phyloP scores from a whole-genome alignment of 805 yeast species.

The Kodamaea jinghongensis region DNA sequence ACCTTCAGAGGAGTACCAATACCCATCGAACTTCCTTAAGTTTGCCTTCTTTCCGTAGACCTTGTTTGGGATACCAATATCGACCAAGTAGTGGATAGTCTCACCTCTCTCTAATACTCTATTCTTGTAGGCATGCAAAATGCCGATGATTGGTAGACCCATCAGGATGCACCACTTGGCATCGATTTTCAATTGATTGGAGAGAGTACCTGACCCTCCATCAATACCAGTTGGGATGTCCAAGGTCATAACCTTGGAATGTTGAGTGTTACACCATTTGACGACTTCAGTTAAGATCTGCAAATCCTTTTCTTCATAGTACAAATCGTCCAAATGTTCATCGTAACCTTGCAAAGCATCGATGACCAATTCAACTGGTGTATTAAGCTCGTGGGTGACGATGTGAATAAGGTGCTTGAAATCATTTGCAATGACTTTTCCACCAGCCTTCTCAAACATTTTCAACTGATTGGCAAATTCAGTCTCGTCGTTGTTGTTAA shows the following conservation, averaged over 20 bases:
- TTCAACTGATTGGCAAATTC: slow-evolving; percentile 50
- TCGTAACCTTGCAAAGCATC: slow-evolving; percentile 89
- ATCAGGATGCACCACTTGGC: slow-evolving; percentile 63
- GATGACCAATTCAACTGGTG: slow-evolving; percentile 74
- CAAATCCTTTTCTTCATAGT: slow-evolving; percentile 35
- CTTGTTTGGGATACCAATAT: slow-evolving; percentile 66
- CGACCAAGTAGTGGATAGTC: slow-evolving; percentile 58
- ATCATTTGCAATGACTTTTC: slow-evolving; percentile 49
- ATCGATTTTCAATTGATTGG: slow-evolving; percentile 30
- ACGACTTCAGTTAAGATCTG: slow-evolving; percentile 44
- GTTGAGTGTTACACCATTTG: slow-evolving; percentile 61
- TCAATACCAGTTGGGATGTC: slow-evolving; percentile 85
- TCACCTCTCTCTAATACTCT: slow-evolving; percentile 49
- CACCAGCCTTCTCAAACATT: slow-evolving; percentile 61
- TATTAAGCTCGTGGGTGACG: slow-evolving; percentile 48
- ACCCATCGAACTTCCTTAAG: slow-evolving; percentile 44
- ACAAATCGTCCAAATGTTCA: slow-evolving; percentile 59
- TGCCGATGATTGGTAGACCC: slow-evolving; percentile 70
- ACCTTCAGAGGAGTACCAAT: slow-evolving; percentile 42
- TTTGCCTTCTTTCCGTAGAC: slow-evolving; percentile 43
- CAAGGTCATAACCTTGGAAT: slow-evolving; percentile 55
- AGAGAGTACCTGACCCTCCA: slow-evolving; percentile 66
- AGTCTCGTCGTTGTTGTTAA: slow-evolving; percentile 32
- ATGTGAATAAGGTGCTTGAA: slow-evolving; percentile 34
- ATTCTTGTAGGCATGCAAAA: slow-evolving; percentile 58